These are phyloP conservation scores for Nakaseomyces bracarensis DNA, from an alignment of 1,139 yeast species.

Conservation along the genomic window DNA sequence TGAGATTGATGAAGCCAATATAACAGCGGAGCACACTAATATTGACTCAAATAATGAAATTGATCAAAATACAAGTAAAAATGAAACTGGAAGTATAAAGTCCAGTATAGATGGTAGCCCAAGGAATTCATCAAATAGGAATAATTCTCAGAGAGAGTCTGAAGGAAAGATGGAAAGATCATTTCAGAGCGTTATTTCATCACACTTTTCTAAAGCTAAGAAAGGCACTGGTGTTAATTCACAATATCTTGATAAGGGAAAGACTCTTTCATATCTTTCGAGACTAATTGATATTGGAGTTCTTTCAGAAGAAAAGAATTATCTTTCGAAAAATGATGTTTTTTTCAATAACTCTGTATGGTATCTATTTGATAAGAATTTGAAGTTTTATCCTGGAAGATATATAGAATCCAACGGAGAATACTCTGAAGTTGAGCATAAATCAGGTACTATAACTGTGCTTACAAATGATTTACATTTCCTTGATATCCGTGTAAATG, in stretches of 20 bases:
- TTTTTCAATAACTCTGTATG: slow-evolving; percentile 31
- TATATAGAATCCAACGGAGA: slow-evolving; percentile 20
- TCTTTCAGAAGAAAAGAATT: slow-evolving; percentile 12
- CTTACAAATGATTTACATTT: slow-evolving; percentile 25
- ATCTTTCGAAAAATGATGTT: slow-evolving; percentile 25
- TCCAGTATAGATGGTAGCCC: background rate
- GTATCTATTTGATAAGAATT: slow-evolving; percentile 31
- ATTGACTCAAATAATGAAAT: background rate
- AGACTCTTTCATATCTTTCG: background rate
- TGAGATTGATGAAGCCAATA: slow-evolving; percentile 20
- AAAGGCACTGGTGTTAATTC: background rate
- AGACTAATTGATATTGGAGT: background rate
- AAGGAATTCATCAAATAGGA: no score
- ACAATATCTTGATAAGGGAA: slow-evolving; percentile 12
- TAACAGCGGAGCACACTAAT: slow-evolving; percentile 8
- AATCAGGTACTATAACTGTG: slow-evolving; percentile 16
- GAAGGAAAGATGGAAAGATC: no score
- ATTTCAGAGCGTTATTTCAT: no score
- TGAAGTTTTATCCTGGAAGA: slow-evolving; percentile 32
- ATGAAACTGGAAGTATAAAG: background rate
- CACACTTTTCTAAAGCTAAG: background rate
- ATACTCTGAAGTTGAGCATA: slow-evolving; percentile 22
- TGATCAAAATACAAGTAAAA: background rate
- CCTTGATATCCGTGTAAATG: slow-evolving; percentile 39
- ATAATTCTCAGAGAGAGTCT: no score